Evolutionary conservation across 2,329 filamentous ascomycete genomes (phyloP).

Genomic region (Epicoccum sorghinum): DNA sequence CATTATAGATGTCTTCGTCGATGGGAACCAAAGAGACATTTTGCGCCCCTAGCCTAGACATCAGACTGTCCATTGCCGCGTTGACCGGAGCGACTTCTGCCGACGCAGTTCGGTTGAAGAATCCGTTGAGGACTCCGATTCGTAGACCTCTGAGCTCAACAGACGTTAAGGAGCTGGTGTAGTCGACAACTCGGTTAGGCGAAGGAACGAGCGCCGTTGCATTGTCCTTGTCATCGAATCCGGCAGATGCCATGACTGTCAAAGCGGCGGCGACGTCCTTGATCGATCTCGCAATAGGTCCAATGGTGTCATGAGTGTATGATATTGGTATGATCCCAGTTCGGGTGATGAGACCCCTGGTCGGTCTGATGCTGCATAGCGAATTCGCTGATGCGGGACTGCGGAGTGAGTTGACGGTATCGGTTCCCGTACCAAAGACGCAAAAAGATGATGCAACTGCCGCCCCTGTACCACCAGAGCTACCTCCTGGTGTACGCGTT

Average conservation of each 20-base stretch:
- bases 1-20: constrained; percentile 57
- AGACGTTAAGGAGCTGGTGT: constrained; percentile 49
- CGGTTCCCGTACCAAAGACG: constrained; percentile 64
- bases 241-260: constrained; percentile 60
- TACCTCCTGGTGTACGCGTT: constrained; percentile 68
- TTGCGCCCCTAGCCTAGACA: constrained; percentile 53
- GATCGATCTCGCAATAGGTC: constrained; percentile 60
- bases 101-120: constrained; percentile 61
- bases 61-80: constrained; percentile 55
- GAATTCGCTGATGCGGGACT: constrained; percentile 67
- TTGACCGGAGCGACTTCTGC: constrained; percentile 65
- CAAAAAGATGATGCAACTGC: constrained; percentile 65
- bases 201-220: constrained; percentile 57
- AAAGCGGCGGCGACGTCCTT: constrained; percentile 59
- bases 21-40: constrained; percentile 61
- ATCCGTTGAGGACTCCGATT: constrained; percentile 61
- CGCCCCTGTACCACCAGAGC: constrained; percentile 67
- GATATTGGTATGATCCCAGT: constrained; percentile 63
- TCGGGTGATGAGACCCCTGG: constrained; percentile 58
- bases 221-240: constrained; percentile 60
- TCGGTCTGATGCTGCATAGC: constrained; percentile 65
- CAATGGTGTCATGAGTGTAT: constrained; percentile 62
- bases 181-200: constrained; percentile 53
- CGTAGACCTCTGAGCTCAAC: constrained; percentile 49
- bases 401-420: constrained; percentile 66